Evolutionary conservation across 2,329 filamentous ascomycete genomes (phyloP), one percentile per base, ranked within the genome.

Genomic region (Xylaria sp.): DNA sequence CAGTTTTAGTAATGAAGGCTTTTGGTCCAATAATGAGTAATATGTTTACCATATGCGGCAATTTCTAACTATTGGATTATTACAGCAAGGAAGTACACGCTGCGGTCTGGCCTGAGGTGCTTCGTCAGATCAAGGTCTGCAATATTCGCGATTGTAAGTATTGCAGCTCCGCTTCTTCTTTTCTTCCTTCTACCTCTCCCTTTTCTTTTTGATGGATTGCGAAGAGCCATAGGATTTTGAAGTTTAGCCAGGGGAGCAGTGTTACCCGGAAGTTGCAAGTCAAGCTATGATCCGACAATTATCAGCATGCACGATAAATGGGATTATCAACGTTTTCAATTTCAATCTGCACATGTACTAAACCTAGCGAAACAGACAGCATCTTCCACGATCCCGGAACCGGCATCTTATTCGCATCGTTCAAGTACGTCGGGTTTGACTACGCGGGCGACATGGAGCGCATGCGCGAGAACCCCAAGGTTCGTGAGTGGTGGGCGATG

Each of bases 401-500:
- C 0, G 81, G 86, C 62, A 89, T 90, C 48, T 83, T 95, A 1
- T 94, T 94, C 76, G 90, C 91, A 0, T 89, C 83, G 28, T 93
- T 94, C 83, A 94, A 93, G 78, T 95, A 94, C 74, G 83, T 91
- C n/a, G 92, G 93, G 0, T 86, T 86, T 67, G 86, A 93, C 70
- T 94, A 87, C 68, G 89, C 87, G 2, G 89, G 84, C 10, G 92
- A 95, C 76, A 94, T 95, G 93, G 85, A 87, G 78, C 85, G 83
- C 69, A 94, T 94, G 91, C 84, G 85, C 1, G 88, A 87, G 65
- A 93, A 94, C 73, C 85, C 87, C 0, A 90, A 90, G 75, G 90
- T 94, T 39, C 85, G 88, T 63, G 89, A 91, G 78, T 95, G 92
- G 93, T 95, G 92, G 92, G 82, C 82, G 66, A 90, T 94, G 89